Conservation (phyloP, 495 filamentous ascomycete species). For the Aspergillus carlsbadensis region DNA sequence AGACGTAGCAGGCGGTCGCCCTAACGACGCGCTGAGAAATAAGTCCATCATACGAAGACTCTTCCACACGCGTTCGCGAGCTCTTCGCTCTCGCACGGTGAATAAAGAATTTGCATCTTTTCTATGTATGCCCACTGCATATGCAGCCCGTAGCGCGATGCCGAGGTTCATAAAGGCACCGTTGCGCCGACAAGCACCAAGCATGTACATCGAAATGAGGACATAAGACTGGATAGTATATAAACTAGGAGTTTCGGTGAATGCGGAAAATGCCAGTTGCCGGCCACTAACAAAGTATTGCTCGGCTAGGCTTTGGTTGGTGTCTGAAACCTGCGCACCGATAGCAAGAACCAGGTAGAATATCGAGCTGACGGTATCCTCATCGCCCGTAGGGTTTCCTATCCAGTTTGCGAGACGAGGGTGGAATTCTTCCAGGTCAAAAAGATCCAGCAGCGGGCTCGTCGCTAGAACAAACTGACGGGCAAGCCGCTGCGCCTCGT, state of each 20-base stretch:
- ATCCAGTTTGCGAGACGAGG: slow-evolving; percentile 41
- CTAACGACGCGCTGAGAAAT: slow-evolving; percentile 59
- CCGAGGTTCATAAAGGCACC: slow-evolving; percentile 56
- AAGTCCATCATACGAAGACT: slow-evolving; percentile 60
- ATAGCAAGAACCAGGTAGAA: slow-evolving; percentile 62
- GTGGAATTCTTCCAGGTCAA: slow-evolving; percentile 37
- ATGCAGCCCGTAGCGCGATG: slow-evolving; percentile 57
- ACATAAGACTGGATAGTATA: slow-evolving; percentile 59
- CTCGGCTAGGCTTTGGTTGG: slow-evolving; percentile 40
- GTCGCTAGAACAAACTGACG: slow-evolving; percentile 44
- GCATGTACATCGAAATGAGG: slow-evolving; percentile 60
- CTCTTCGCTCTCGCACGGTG: slow-evolving; percentile 44
- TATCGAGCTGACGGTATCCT: slow-evolving; percentile 50
- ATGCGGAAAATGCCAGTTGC: slow-evolving; percentile 52
- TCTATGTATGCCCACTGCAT: slow-evolving; percentile 60
- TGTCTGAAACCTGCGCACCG: slow-evolving; percentile 55
- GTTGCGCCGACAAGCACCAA: slow-evolving; percentile 59
- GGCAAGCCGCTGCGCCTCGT: slow-evolving; percentile 38
- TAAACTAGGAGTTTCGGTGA: slow-evolving; percentile 55
- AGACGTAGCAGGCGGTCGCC: slow-evolving; percentile 58
- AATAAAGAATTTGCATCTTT: slow-evolving; percentile 60
- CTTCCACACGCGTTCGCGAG: slow-evolving; percentile 61
- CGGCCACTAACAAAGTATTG: slow-evolving; percentile 57
- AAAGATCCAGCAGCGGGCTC: slow-evolving; percentile 39
- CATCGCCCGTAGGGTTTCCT: slow-evolving; percentile 40